Base-by-base conservation (phyloP, 129 eudicot species). In the Centella asiatica region DNA sequence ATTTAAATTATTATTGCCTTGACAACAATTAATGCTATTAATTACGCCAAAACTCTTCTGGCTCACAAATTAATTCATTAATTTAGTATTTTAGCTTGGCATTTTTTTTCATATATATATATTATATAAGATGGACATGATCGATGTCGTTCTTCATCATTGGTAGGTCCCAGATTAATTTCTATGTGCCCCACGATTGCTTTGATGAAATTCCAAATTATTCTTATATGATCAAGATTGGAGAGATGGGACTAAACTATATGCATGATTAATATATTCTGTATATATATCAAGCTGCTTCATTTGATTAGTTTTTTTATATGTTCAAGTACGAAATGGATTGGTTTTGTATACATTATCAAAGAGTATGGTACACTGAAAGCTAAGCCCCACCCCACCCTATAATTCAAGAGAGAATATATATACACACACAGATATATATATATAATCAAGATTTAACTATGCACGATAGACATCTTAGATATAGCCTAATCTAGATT, bases 1-100 rank as follows among this genome's bases (percentile, higher is more conserved):
- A 70, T 57, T 47, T 72, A 57, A 37, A 45, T 56, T 44, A 68
- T 68, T 44, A 69, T 57, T 69, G 44, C 18, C 24, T 56, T 69
- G 28, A 33, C 44, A 56, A 44, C 44, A 13, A 44, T 57, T 42
- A 67, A 44, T 33, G 27, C 13, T 19, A 0, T 57, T 32, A 34
- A 58, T 34, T 20, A 20, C 13, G 12, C 54, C 28, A 4, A 18
- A 45, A 44, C 5, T 2, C 2, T 13, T 15, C 5, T 0, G 39
- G 39, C 39, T 44, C 19, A 44, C 48, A 44, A 44, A 15, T 0
- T 2, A 13, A 13, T 20, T 44, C 48, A 20, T 44, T n/a, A n/a
- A n/a, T n/a, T n/a, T n/a, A n/a, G n/a, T n/a, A n/a, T n/a, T n/a
- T n/a, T n/a, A n/a, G n/a, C n/a, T n/a, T n/a, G n/a, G n/a, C n/a